A percentile compares a stretch with the other conserved stretches of the same genome.
Conservation (phyloP, 805 yeast genomes). For the Saturnispora sekii region DNA sequence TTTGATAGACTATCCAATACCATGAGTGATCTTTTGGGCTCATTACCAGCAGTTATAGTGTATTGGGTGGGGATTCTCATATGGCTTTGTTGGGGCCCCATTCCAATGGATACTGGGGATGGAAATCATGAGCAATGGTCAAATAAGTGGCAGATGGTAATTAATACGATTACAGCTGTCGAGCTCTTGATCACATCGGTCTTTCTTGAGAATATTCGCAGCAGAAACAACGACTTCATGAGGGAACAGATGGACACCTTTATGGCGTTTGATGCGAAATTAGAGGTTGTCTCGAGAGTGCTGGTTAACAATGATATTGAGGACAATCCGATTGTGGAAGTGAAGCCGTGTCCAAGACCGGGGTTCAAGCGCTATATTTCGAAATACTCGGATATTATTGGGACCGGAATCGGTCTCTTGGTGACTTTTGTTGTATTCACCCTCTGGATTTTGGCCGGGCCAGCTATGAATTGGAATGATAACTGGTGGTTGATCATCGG, state of each 20-base stretch:
- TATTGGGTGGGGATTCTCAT: slow-evolving; percentile 31
- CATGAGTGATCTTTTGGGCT: slow-evolving; percentile 24
- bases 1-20: slow-evolving; percentile 27
- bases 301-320: neutral
- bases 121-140: slow-evolving; percentile 20
- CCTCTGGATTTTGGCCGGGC: slow-evolving; percentile 31
- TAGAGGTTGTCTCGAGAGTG: slow-evolving; percentile 18
- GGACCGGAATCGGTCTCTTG: slow-evolving; percentile 32
- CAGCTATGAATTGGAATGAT: slow-evolving; percentile 27
- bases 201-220: slow-evolving; percentile 31
- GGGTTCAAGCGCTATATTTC: slow-evolving; percentile 12
- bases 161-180: slow-evolving; percentile 34
- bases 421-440: slow-evolving; percentile 27
- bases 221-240: slow-evolving; percentile 28
- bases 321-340: slow-evolving; percentile 22
- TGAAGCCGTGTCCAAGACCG: slow-evolving; percentile 19
- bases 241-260: slow-evolving; percentile 15
- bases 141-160: slow-evolving; percentile 32
- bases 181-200: slow-evolving; percentile 27
- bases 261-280: slow-evolving; percentile 21
- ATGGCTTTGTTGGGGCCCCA: slow-evolving; percentile 31
- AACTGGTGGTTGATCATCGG: slow-evolving; percentile 40
- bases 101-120: slow-evolving; percentile 13
- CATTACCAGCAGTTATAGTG: slow-evolving; percentile 23
- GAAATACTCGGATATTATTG: slow-evolving; percentile 33